Evolutionary conservation across 2,329 filamentous ascomycete genomes (phyloP).

Genomic region (Aspergillus sp.): DNA sequence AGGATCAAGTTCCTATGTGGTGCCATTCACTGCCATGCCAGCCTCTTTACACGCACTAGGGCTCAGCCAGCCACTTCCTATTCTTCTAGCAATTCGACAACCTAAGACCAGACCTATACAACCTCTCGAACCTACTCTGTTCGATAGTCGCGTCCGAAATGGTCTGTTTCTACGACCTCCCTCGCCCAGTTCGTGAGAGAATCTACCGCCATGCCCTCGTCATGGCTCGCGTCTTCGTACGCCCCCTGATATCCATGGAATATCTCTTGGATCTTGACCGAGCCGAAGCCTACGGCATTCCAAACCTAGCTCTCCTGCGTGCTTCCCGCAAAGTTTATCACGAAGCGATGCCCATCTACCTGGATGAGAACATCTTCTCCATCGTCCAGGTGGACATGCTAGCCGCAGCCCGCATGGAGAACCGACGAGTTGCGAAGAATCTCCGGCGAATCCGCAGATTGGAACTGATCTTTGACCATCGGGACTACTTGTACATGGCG

Average conservation of each 20-base stretch:
- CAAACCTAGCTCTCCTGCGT: slow-evolving; percentile 11
- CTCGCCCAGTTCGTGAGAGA: slow-evolving; percentile 8
- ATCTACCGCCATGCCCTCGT: slow-evolving; percentile 14
- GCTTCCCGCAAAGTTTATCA: slow-evolving; percentile 11
- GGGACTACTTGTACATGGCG: slow-evolving; percentile 12
- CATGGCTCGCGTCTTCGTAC: slow-evolving; percentile 10
- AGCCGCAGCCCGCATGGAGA: slow-evolving; percentile 2
- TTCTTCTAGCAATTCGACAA: background rate
- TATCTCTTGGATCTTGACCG: slow-evolving; percentile 4
- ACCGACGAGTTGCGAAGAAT: slow-evolving; percentile 7
- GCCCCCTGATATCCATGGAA: slow-evolving; percentile 11
- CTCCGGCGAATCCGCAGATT: slow-evolving; percentile 10
- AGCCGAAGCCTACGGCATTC: slow-evolving; percentile 4
- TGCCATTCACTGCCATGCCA: background rate
- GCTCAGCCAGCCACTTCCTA: background rate
- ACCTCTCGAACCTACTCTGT: too few relatives aligned
- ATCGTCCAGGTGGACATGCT: slow-evolving; percentile 13
- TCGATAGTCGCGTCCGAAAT: background rate
- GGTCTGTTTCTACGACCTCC: slow-evolving; percentile 10
- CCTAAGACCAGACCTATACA: too few relatives aligned
- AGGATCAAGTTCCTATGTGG: background rate
- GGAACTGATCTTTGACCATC: slow-evolving; percentile 13
- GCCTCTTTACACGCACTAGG: background rate
- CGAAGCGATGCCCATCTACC: slow-evolving; percentile 12
- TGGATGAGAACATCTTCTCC: slow-evolving; percentile 16